A percentile compares a stretch with the other conserved stretches of the same genome.
Conservation (phyloP, 495 filamentous ascomycete species). For the Aspergillus indologenus region DNA sequence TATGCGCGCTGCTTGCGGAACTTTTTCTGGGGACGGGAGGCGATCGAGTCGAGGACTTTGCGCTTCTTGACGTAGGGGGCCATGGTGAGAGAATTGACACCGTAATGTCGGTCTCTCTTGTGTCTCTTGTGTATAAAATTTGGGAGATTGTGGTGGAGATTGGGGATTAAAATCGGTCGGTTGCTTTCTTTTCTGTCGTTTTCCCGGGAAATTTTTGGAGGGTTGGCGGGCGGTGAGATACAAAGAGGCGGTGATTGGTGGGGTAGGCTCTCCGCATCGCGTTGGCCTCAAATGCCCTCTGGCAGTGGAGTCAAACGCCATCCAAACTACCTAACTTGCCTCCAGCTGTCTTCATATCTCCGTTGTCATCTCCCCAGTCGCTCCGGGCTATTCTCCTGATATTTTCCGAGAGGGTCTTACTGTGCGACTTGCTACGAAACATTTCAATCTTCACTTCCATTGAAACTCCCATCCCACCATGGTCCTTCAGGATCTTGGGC, state of each 20-base stretch:
- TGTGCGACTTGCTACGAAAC: neutral
- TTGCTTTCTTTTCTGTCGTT: conserved; percentile 8
- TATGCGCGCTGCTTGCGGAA: conserved; percentile 68
- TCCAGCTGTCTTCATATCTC: conserved; percentile 1
- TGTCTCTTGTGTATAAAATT: neutral
- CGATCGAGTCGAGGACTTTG: conserved; percentile 56
- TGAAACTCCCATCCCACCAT: conserved; percentile 48
- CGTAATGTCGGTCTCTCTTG: neutral
- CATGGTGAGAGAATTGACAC: conserved; percentile 24
- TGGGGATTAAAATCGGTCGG: neutral
- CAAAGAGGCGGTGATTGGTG: conserved; percentile 29
- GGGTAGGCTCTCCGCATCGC: conserved; percentile 37
- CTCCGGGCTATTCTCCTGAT: neutral
- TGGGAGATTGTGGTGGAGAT: neutral
- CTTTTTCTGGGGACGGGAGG: conserved; percentile 62
- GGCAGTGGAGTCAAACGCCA: neutral
- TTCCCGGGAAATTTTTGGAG: conserved; percentile 13
- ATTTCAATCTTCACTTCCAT: neutral
- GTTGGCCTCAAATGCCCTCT: conserved; percentile 20
- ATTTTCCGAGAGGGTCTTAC: no score
- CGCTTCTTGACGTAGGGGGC: conserved; percentile 52
- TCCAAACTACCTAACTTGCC: neutral
- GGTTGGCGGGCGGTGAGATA: conserved; percentile 23
- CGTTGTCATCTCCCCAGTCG: conserved; percentile 1
- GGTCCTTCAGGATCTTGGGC: conserved; percentile 98